Evolutionary conservation across 148 eudicot species (phyloP).

Genomic region (Rhododendron mucronatum): DNA sequence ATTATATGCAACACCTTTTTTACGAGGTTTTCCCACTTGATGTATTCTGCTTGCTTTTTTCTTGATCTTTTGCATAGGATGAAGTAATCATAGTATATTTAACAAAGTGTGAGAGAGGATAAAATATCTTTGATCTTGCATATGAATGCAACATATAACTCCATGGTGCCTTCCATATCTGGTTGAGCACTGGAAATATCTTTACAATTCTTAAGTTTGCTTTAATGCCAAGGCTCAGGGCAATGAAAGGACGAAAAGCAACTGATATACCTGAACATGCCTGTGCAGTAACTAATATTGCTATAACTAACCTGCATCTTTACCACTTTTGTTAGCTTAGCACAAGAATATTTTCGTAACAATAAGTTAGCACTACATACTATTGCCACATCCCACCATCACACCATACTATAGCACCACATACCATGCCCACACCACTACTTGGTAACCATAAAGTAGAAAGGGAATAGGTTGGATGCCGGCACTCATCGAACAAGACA

Average conservation of each 20-base stretch:
- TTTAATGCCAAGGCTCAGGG: no score
- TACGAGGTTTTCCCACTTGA: not conserved
- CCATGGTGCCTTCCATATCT: not conserved
- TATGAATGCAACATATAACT: constrained; percentile 2
- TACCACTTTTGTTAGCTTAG: not conserved
- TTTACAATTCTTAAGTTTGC: not conserved
- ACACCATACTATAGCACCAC: not conserved
- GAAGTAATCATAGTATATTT: not conserved
- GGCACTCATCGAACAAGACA: not conserved
- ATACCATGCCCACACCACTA: not conserved
- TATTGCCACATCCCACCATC: not conserved
- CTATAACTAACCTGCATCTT: not conserved
- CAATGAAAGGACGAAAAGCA: not conserved
- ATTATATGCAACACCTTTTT: not conserved
- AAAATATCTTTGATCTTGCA: not conserved
- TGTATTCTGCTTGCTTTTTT: not conserved
- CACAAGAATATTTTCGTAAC: not conserved
- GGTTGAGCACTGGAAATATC: not conserved
- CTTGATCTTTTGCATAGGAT: not conserved
- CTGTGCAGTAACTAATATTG: not conserved
- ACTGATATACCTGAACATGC: not conserved
- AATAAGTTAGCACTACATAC: not conserved
- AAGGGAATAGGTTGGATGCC: not conserved
- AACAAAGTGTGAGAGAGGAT: not conserved
- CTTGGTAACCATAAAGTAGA: not conserved